Evolutionary conservation across 345 rosid genomes (phyloP).

Genomic region (Camelina hispida): DNA sequence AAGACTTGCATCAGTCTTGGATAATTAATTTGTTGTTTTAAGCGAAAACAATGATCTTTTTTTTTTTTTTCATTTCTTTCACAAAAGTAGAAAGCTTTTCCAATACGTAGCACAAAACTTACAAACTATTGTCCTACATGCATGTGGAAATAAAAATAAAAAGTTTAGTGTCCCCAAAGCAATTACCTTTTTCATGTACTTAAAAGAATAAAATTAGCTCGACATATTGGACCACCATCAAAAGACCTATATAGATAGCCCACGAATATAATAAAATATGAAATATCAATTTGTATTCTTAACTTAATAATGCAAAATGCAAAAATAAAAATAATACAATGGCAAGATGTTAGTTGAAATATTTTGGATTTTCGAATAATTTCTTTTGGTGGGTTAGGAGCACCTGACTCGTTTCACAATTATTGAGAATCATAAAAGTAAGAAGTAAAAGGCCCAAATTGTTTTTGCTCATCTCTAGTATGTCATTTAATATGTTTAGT

Average conservation of each 20-base stretch:
- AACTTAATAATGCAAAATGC: slow-evolving; percentile 25
- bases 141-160: slow-evolving; percentile 35
- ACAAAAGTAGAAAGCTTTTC: slow-evolving; percentile 33
- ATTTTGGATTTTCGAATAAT: slow-evolving; percentile 29
- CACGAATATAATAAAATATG: not conserved
- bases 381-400: slow-evolving; percentile 35
- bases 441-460: not conserved
- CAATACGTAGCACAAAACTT: slow-evolving; percentile 31
- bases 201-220: not conserved
- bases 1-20: not conserved
- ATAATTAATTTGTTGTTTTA: not conserved
- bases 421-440: slow-evolving; percentile 32
- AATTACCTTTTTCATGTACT: slow-evolving; percentile 24
- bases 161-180: slow-evolving; percentile 28
- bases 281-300: not conserved
- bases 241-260: slow-evolving; percentile 13
- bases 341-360: slow-evolving; percentile 33
- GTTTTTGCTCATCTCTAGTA: not conserved
- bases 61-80: slow-evolving; percentile 11
- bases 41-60: slow-evolving; percentile 14
- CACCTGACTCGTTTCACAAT: slow-evolving; percentile 37
- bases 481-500: not conserved
- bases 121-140: slow-evolving; percentile 31
- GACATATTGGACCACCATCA: slow-evolving; percentile 34
- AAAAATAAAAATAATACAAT: slow-evolving; percentile 3